Evolutionary conservation across 192 early-diverging fungal species (phyloP).

Genomic region (Borealophlyctis nickersoniae): DNA sequence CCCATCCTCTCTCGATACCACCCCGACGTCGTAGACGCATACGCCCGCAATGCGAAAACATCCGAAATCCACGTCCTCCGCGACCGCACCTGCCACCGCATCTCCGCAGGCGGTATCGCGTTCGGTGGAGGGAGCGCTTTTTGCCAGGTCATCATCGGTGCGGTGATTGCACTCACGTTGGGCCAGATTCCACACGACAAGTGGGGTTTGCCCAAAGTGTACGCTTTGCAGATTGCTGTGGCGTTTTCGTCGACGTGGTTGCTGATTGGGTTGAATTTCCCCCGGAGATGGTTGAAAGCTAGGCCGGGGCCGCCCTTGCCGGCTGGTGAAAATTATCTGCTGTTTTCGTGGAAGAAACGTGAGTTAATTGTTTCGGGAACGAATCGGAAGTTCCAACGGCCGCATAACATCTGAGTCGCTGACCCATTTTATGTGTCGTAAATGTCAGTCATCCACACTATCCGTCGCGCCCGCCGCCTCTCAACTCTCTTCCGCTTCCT

Average conservation of each 20-base stretch:
- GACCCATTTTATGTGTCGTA: too few species aligned
- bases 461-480: slow-evolving; percentile 46
- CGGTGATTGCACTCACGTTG: slow-evolving; percentile 8
- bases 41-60: neutral
- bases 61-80: neutral
- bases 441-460: slow-evolving; percentile 35
- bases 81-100: slow-evolving; percentile 20
- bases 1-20: slow-evolving; percentile 16
- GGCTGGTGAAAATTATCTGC: slow-evolving; percentile 13
- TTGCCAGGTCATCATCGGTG: slow-evolving; percentile 16
- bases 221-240: slow-evolving; percentile 26
- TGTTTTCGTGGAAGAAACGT: slow-evolving; percentile 21
- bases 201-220: slow-evolving; percentile 19
- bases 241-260: slow-evolving; percentile 27
- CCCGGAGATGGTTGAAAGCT: slow-evolving; percentile 12
- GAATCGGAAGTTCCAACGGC: too few species aligned
- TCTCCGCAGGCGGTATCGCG: slow-evolving; percentile 24
- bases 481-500: slow-evolving; percentile 61
- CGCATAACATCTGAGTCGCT: too few species aligned
- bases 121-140: slow-evolving; percentile 20
- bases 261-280: slow-evolving; percentile 19
- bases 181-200: neutral
- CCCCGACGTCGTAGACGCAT: slow-evolving; percentile 15
- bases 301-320: slow-evolving; percentile 41
- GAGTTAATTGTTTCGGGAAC: too few species aligned